Evolutionary conservation across 2,329 filamentous ascomycete genomes (phyloP), one percentile per base, ranked within the genome.

Genomic region (Chalara sp.): DNA sequence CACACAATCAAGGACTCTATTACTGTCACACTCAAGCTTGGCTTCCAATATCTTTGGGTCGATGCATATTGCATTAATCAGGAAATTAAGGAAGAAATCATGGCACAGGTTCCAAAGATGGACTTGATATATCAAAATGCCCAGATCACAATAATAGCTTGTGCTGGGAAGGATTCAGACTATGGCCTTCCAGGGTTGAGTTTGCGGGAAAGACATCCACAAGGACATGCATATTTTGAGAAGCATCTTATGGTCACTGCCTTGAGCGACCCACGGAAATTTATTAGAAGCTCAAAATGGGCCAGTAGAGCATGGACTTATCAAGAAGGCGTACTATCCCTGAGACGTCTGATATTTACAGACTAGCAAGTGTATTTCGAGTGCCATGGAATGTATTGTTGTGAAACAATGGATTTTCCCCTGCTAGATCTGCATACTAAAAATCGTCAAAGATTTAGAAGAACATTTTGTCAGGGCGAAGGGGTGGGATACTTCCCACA

Each of bases 261-360:
- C 29, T 21, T 49, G 40, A 29, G 33, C 35, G 44, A 21, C 28
- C 43, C 52, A 44, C 29, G 6, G 44, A 8, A 7, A 12, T 33
- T 33, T 40, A 44, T 57, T 47, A 12, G 39, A 37, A 32, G 21
- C 12, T 43, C 49, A n/a, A 49, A 49, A 45, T 63, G 60, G 58
- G 44, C 12, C 2, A 58, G 52, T 4, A 49, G 65, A 56, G 67
- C 59, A 6, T 69, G 67, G 68, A 70, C 66, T 4, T 66, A 62
- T 51, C 66, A 69, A 54, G 68, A 70, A 53, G 62, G 48, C 5
- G 33, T 66, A 2, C 54, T 68, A 3, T 62, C 62, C 10, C 39
- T 50, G 4, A 59, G 65, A 8, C 54, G 61, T 12, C 54, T 68
- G 6, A 57, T 66, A n/a, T 68, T 69, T 50, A 61, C 63, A 0